A percentile compares a stretch with the other conserved stretches of the same genome.
phyloP scores from a whole-genome alignment of 148 eudicot genomes.

The Heliosperma pusillum region DNA sequence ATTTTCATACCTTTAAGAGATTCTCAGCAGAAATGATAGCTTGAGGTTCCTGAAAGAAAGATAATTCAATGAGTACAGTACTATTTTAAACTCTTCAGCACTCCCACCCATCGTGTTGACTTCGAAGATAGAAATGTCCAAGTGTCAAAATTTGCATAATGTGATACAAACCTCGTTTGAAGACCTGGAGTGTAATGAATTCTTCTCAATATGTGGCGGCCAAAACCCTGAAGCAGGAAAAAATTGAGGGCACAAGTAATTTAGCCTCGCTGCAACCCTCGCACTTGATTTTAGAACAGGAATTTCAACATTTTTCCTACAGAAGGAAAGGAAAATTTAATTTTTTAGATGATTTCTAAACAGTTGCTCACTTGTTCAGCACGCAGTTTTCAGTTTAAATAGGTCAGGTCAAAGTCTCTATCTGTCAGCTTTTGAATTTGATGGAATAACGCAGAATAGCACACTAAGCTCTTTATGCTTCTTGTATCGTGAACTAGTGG shows the following conservation, averaged over 20 bases:
- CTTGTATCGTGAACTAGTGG: too few relatives aligned
- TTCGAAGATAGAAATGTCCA: conserved; percentile 7
- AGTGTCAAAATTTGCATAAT: conserved; percentile 5
- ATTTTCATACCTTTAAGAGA: conserved; percentile 73
- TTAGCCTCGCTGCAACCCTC: conserved; percentile 78
- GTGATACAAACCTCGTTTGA: conserved; percentile 46
- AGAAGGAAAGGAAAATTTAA: neutral
- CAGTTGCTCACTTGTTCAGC: neutral
- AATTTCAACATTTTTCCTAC: conserved; percentile 74
- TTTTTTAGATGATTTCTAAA: neutral
- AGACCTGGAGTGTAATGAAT: conserved; percentile 23
- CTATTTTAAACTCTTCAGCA: neutral
- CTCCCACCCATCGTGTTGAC: conserved; percentile 4
- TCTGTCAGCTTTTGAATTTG: too few relatives aligned
- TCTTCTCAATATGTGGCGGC: conserved; percentile 39
- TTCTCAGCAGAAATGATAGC: conserved; percentile 62
- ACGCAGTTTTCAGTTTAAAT: too few relatives aligned
- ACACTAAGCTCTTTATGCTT: too few relatives aligned
- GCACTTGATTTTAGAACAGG: conserved; percentile 86
- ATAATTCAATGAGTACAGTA: conserved; percentile 19
- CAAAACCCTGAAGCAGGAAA: conserved; percentile 93
- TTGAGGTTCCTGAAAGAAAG: conserved; percentile 44
- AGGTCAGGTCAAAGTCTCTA: too few relatives aligned
- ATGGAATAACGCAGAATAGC: too few relatives aligned
- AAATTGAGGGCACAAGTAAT: conserved; percentile 80